Evolutionary conservation across 164 flowering plant genomes (phyloP).

Genomic region (grape (Vitis vinifera)): DNA sequence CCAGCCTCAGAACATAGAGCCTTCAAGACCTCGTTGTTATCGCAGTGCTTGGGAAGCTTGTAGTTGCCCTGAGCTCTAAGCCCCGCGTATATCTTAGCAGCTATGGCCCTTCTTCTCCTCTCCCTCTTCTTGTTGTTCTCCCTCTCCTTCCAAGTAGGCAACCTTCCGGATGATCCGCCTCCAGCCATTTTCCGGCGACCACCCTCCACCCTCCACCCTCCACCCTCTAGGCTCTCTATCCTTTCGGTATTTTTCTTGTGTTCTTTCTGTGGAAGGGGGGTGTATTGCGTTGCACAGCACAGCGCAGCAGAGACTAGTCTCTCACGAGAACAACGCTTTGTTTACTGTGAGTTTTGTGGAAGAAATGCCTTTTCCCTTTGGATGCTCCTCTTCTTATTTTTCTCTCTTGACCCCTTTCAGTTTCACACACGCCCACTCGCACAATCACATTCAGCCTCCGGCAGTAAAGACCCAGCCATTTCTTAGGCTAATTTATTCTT

Average conservation of each 20-base stretch:
- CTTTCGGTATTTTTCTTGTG: neutral
- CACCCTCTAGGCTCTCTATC: slow-evolving; percentile 8
- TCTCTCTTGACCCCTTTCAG: slow-evolving; percentile 1
- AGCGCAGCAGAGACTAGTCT: neutral
- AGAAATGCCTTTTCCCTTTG: neutral
- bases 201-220: neutral
- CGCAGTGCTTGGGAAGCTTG: slow-evolving; percentile 48
- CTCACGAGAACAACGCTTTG: neutral
- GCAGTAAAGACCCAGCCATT: no score
- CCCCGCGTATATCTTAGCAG: slow-evolving; percentile 60
- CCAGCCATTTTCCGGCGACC: slow-evolving; percentile 22
- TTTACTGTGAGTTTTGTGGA: neutral
- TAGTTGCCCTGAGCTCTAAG: slow-evolving; percentile 51
- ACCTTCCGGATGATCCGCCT: slow-evolving; percentile 35
- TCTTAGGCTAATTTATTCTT: no score
- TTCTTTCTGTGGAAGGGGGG: neutral
- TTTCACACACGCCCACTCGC: no score
- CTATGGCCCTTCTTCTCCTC: slow-evolving; percentile 60
- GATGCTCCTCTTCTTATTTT: neutral
- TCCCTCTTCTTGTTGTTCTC: slow-evolving; percentile 69
- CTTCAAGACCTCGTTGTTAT: slow-evolving; percentile 63
- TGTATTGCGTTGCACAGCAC: neutral
- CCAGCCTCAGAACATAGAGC: slow-evolving; percentile 64
- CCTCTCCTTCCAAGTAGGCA: slow-evolving; percentile 65
- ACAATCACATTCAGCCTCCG: no score